Conservation (phyloP, 371 early-diverging fungal species). For the Catenaria anguillulae region DNA sequence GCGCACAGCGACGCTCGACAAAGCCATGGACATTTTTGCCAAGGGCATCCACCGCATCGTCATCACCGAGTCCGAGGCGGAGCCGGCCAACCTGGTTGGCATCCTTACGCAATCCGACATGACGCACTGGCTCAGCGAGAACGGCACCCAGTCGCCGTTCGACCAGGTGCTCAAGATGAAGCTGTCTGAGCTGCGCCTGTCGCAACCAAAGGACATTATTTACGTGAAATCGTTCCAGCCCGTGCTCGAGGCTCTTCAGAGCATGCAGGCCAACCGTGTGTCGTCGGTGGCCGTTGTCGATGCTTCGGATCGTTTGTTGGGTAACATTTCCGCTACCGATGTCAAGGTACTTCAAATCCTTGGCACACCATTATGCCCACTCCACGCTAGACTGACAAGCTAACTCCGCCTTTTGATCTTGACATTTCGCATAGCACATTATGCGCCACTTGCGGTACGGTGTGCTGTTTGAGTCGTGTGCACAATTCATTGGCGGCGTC, state of each 20-base stretch:
- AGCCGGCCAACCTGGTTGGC: neutral
- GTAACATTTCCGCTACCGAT: constrained; percentile 55
- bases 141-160: neutral
- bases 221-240: neutral
- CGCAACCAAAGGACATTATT: neutral
- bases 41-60: constrained; percentile 4
- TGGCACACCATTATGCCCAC: too few relatives aligned
- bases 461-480: neutral
- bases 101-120: constrained; percentile 3
- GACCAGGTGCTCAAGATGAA: neutral
- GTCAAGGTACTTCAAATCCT: constrained; percentile 32
- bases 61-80: neutral
- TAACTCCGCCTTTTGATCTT: too few relatives aligned
- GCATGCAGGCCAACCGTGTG: constrained; percentile 27
- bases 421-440: neutral
- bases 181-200: neutral
- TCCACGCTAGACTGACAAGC: too few relatives aligned
- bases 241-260: constrained; percentile 1
- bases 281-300: constrained; percentile 48
- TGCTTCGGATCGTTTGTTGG: constrained; percentile 38
- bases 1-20: neutral
- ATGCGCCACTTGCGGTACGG: constrained; percentile 4
- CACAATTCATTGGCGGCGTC: constrained; percentile 4
- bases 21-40: constrained; percentile 1
- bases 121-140: neutral